These are phyloP conservation scores for Plantago lanceolata DNA, from an alignment of 305 asterid species.

Conservation along the genomic window DNA sequence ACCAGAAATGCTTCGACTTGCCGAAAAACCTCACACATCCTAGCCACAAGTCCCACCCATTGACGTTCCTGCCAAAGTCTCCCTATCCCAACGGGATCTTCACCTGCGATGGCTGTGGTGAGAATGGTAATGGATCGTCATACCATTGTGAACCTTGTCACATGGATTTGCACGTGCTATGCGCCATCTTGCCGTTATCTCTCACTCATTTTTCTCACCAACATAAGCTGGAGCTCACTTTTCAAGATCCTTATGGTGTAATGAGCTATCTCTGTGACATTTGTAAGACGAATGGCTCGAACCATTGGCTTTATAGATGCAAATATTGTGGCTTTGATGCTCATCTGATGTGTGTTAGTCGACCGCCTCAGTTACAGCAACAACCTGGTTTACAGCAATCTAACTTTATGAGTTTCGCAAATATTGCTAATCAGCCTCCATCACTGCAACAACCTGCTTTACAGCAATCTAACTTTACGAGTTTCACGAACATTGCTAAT, in stretches of 20 bases:
- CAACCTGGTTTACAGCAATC: too few relatives aligned
- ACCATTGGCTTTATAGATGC: conserved; percentile 3
- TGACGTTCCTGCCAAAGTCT: conserved; percentile 11
- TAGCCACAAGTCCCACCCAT: conserved; percentile 14
- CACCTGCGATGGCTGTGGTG: conserved; percentile 9
- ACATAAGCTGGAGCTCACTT: conserved; percentile 4
- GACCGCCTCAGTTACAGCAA: not conserved
- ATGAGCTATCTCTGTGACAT: not conserved
- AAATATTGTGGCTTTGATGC: not conserved
- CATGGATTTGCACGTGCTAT: conserved; percentile 2
- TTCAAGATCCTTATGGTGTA: not conserved
- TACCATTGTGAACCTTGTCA: conserved; percentile 10
- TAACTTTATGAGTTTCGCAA: not conserved
- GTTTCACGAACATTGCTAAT: not conserved
- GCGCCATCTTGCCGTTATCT: not conserved
- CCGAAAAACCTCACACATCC: conserved; percentile 4
- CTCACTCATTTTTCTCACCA: not conserved
- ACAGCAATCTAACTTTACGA: not conserved
- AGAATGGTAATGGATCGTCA: not conserved
- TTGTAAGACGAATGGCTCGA: not conserved
- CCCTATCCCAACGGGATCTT: not conserved
- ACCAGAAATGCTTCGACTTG: conserved; percentile 8
- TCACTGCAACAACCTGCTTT: too few relatives aligned
- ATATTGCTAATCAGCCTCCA: not conserved
- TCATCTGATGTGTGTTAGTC: not conserved